Evolutionary conservation across 331 rosid genomes (phyloP).

Genomic region (Erythrophleum ivorense): DNA sequence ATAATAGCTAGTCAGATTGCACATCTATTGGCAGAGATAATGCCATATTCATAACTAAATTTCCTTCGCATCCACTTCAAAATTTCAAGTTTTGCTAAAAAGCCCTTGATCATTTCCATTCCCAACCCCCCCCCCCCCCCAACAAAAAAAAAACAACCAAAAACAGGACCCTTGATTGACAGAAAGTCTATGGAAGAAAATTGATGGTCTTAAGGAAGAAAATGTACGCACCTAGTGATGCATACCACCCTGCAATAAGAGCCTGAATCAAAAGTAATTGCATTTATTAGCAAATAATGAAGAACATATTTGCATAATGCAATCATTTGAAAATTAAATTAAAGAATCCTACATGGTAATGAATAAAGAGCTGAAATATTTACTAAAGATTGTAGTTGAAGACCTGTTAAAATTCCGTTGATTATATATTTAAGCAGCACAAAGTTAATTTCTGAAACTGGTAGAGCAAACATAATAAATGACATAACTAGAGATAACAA

Average conservation of each 20-base stretch:
- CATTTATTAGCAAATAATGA: conserved; percentile 41
- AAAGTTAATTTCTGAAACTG: conserved; percentile 27
- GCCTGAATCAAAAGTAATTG: conserved; percentile 63
- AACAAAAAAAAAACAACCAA: too few species aligned
- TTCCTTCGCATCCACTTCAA: not conserved
- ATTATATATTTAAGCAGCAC: conserved; percentile 15
- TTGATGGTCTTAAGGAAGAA: too few species aligned
- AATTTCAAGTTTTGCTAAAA: not conserved
- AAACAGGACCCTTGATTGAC: not conserved
- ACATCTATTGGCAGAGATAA: not conserved
- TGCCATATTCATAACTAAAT: not conserved
- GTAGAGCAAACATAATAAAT: conserved; percentile 12
- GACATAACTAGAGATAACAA: conserved; percentile 24
- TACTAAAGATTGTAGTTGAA: conserved; percentile 24
- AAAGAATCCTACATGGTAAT: conserved; percentile 15
- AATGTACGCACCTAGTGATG: conserved; percentile 59
- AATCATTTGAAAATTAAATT: conserved; percentile 30
- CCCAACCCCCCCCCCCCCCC: not conserved
- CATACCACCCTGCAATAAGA: conserved; percentile 66
- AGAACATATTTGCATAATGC: conserved; percentile 28
- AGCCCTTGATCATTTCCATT: not conserved
- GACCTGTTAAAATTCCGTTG: not conserved
- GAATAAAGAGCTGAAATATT: conserved; percentile 29
- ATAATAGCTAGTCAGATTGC: not conserved
- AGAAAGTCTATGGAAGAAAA: not conserved